Evolutionary conservation across 495 filamentous ascomycete genomes (phyloP).

Genomic region (Talaromyces thailandensis): DNA sequence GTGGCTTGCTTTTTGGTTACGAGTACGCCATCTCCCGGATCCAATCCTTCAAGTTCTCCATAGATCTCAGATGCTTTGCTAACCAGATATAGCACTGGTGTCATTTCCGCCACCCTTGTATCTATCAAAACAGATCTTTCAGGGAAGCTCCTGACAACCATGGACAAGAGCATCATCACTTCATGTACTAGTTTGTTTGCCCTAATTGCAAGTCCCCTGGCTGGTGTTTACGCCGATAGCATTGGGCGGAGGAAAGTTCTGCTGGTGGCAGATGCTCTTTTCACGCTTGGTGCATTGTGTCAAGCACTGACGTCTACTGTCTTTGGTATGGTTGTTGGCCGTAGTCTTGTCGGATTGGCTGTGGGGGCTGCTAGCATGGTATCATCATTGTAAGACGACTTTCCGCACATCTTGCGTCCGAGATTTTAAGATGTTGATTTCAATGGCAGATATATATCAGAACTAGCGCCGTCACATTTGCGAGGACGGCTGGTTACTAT

Average conservation of each 20-base stretch:
- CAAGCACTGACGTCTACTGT: slow-evolving; percentile 62
- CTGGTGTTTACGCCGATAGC: slow-evolving; percentile 65
- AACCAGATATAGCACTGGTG: slow-evolving; percentile 58
- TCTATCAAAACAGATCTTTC: slow-evolving; percentile 72
- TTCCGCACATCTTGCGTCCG: not conserved
- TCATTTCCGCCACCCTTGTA: slow-evolving; percentile 81
- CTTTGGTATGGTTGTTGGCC: slow-evolving; percentile 63
- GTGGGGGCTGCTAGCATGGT: slow-evolving; percentile 79
- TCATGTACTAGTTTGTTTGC: slow-evolving; percentile 75
- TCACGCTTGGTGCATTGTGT: slow-evolving; percentile 61
- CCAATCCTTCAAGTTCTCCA: slow-evolving; percentile 1
- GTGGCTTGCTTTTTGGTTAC: slow-evolving; percentile 84
- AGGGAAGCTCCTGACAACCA: slow-evolving; percentile 49
- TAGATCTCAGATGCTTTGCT: not conserved
- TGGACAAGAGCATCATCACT: slow-evolving; percentile 80
- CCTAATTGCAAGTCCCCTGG: slow-evolving; percentile 65
- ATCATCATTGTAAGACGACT: slow-evolving; percentile 54
- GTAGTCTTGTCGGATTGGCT: slow-evolving; percentile 71
- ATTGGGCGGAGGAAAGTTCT: slow-evolving; percentile 69
- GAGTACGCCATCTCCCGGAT: slow-evolving; percentile 29
- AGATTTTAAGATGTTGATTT: not conserved
- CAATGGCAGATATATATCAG: slow-evolving; percentile 59
- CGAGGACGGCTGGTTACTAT: slow-evolving; percentile 73
- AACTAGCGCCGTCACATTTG: slow-evolving; percentile 66
- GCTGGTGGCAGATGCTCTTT: slow-evolving; percentile 68